Evolutionary conservation across 768 basidiomycete species (phyloP).

Genomic region (Boletus rubescentipes): DNA sequence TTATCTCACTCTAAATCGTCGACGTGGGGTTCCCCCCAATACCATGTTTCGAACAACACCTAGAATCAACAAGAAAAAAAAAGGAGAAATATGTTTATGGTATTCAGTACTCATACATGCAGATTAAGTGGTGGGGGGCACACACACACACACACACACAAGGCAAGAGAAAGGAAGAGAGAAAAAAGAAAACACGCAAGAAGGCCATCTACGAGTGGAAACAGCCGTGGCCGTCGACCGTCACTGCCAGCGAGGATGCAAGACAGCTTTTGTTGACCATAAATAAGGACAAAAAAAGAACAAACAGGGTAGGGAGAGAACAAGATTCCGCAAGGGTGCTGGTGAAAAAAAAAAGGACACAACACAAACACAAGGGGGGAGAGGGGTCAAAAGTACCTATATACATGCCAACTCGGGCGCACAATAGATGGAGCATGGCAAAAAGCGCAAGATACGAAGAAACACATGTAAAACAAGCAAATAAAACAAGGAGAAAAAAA

Average conservation of each 20-base stretch:
- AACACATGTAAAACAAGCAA: constrained; percentile 6
- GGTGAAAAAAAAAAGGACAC: neutral
- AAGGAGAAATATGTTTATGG: too few species aligned
- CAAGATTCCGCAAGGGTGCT: constrained; percentile 14
- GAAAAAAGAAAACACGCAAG: neutral
- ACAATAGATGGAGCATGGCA: constrained; percentile 13
- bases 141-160: too few species aligned
- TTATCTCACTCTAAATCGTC: too few species aligned
- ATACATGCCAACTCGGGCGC: constrained; percentile 18
- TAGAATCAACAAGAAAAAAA: too few species aligned
- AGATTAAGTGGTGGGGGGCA: too few species aligned
- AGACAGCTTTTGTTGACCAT: constrained; percentile 29
- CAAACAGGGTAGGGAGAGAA: neutral
- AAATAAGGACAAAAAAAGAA: constrained; percentile 23
- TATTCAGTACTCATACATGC: too few species aligned
- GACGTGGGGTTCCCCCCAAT: too few species aligned
- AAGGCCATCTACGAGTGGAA: neutral
- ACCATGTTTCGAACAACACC: too few species aligned
- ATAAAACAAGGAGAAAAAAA: neutral
- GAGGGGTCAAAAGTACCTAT: constrained; percentile 12
- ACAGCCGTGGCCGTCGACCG: neutral
- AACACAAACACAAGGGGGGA: constrained; percentile 3
- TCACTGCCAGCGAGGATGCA: neutral
- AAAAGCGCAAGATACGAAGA: constrained; percentile 1
- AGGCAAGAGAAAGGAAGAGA: neutral